phyloP scores from a whole-genome alignment of 164 flowering plant species.

The Saururus chinensis region DNA sequence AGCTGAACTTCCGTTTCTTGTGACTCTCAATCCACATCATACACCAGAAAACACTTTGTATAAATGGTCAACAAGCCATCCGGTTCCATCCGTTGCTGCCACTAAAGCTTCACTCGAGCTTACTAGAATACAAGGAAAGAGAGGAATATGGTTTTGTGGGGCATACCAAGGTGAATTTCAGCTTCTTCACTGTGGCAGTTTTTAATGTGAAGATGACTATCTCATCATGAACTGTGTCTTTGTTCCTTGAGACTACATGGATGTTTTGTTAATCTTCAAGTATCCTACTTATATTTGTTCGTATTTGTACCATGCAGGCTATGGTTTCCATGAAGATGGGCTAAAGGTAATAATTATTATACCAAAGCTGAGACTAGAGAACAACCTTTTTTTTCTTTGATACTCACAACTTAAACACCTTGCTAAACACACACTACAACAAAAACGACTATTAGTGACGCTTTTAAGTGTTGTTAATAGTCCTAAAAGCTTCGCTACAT shows the following conservation, averaged over 20 bases:
- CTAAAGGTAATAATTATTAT: constrained; percentile 48
- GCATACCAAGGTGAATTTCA: constrained; percentile 73
- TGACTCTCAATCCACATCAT: constrained; percentile 70
- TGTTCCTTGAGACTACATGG: too few species aligned
- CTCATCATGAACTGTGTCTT: not conserved
- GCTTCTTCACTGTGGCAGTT: constrained; percentile 57
- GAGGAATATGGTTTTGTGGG: constrained; percentile 93
- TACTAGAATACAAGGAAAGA: constrained; percentile 64
- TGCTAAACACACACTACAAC: too few species aligned
- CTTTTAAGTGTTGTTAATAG: too few species aligned
- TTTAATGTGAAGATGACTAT: constrained; percentile 9
- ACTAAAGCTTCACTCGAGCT: constrained; percentile 69
- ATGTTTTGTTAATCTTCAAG: not conserved
- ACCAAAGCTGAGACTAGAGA: not conserved
- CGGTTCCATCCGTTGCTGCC: constrained; percentile 88
- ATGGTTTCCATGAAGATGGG: constrained; percentile 96
- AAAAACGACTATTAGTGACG: too few species aligned
- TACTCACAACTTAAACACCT: too few species aligned
- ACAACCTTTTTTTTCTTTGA: too few species aligned
- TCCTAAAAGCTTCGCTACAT: too few species aligned
- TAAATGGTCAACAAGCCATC: constrained; percentile 81
- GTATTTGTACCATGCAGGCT: constrained; percentile 42
- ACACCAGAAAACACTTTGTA: constrained; percentile 49
- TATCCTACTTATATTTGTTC: not conserved
- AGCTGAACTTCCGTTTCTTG: constrained; percentile 55